Conservation (phyloP, 352 stramenopile species). For the Elongisporangium anandrum region DNA sequence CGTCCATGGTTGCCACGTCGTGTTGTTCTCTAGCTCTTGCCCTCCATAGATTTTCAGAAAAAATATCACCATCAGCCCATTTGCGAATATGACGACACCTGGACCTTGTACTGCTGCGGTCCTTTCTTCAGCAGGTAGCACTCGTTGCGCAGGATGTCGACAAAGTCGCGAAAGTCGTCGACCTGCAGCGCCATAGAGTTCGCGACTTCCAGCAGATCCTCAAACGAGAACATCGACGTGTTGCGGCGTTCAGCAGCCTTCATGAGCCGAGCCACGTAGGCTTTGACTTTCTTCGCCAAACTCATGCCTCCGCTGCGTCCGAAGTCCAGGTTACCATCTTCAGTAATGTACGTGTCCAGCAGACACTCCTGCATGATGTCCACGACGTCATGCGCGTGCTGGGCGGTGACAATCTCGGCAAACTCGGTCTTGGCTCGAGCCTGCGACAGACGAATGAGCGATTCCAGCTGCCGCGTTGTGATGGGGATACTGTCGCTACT, state of each 20-base stretch:
- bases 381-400: conserved; percentile 96
- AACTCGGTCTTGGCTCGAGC: conserved; percentile 95
- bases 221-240: conserved; percentile 67
- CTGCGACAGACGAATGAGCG: conserved; percentile 85
- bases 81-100: conserved; percentile 50
- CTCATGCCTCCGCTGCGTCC: conserved; percentile 63
- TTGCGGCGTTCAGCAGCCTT: conserved; percentile 55
- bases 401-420: conserved; percentile 87
- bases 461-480: conserved; percentile 97
- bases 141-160: conserved; percentile 85
- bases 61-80: conserved; percentile 10
- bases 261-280: conserved; percentile 75
- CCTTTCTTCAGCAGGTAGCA: conserved; percentile 85
- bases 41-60: not conserved
- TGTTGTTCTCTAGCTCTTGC: too few relatives aligned
- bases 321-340: conserved; percentile 87
- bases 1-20: too few relatives aligned
- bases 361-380: conserved; percentile 95
- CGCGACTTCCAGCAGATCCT: conserved; percentile 67
- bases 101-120: conserved; percentile 71
- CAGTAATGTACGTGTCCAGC: conserved; percentile 87
- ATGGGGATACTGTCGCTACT: conserved; percentile 73
- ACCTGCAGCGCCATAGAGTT: conserved; percentile 72
- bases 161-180: conserved; percentile 79
- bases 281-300: conserved; percentile 74